A percentile compares a stretch with the other conserved stretches of the same genome.
These are phyloP conservation scores for Sonneratia alba DNA, from an alignment of 345 rosid species.

Conservation along the genomic window DNA sequence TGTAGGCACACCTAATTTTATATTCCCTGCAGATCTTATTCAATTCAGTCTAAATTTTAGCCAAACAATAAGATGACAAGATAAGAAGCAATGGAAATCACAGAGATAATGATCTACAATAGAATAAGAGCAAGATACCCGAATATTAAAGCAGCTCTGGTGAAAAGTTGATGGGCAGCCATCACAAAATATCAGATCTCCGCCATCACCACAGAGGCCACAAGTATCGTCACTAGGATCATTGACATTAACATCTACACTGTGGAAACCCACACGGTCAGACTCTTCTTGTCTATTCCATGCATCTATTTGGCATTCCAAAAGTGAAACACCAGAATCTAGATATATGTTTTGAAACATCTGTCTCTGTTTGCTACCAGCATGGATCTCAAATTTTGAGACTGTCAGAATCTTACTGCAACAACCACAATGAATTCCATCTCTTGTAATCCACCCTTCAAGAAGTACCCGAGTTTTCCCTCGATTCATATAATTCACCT, in stretches of 20 bases:
- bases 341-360: slow-evolving; percentile 71
- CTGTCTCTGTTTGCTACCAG: slow-evolving; percentile 75
- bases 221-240: slow-evolving; percentile 98
- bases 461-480: slow-evolving; percentile 42
- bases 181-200: slow-evolving; percentile 91
- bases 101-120: not conserved
- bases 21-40: not conserved
- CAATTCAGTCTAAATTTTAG: not conserved
- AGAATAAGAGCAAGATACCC: slow-evolving; percentile 25
- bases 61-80: not conserved
- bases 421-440: slow-evolving; percentile 89
- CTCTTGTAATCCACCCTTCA: slow-evolving; percentile 72
- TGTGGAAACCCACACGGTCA: slow-evolving; percentile 38
- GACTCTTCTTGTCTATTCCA: slow-evolving; percentile 69
- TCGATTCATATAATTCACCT: slow-evolving; percentile 67
- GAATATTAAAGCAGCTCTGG: slow-evolving; percentile 68
- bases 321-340: slow-evolving; percentile 75
- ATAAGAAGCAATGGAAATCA: not conserved
- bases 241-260: slow-evolving; percentile 53
- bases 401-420: slow-evolving; percentile 65
- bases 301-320: slow-evolving; percentile 80
- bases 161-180: slow-evolving; percentile 96
- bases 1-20: not conserved
- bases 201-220: slow-evolving; percentile 97
- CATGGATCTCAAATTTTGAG: slow-evolving; percentile 79